Evolutionary conservation across 768 basidiomycete genomes (phyloP).

Genomic region (Russula lepida): DNA sequence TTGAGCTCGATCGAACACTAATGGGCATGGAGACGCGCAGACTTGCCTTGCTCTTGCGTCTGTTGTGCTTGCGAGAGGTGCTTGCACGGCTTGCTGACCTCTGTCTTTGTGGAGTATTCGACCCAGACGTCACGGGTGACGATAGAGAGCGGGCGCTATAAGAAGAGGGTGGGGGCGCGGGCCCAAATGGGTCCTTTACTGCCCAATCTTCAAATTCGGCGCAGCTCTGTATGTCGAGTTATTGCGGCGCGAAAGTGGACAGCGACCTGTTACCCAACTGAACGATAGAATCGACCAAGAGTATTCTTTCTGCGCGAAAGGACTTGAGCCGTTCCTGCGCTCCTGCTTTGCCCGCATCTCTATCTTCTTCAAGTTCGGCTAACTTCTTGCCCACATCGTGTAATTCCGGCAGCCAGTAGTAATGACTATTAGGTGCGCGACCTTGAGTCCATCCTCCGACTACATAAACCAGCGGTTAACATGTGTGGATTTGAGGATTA

Average conservation of each 20-base stretch:
- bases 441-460: slow-evolving; percentile 18
- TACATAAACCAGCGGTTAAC: not conserved
- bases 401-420: slow-evolving; percentile 17
- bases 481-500: not conserved
- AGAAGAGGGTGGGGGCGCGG: not conserved
- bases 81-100: slow-evolving; percentile 36
- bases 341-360: slow-evolving; percentile 7
- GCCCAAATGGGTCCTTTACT: not conserved
- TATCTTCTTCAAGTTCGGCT: slow-evolving; percentile 3
- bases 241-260: not conserved
- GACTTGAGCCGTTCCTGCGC: slow-evolving; percentile 3
- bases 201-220: slow-evolving; percentile 13
- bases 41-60: slow-evolving; percentile 56
- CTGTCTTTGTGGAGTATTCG: not conserved
- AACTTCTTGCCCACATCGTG: slow-evolving; percentile 7
- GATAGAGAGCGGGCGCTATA: not conserved
- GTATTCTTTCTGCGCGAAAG: slow-evolving; percentile 14
- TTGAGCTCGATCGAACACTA: not conserved
- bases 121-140: not conserved
- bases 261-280: not conserved
- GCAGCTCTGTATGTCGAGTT: slow-evolving; percentile 5
- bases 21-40: slow-evolving; percentile 42
- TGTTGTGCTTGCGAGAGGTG: slow-evolving; percentile 59
- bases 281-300: slow-evolving; percentile 6
- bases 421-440: slow-evolving; percentile 6